Base-by-base conservation (phyloP, 2,329 filamentous ascomycete genomes). In the Parafenestella ontariensis region DNA sequence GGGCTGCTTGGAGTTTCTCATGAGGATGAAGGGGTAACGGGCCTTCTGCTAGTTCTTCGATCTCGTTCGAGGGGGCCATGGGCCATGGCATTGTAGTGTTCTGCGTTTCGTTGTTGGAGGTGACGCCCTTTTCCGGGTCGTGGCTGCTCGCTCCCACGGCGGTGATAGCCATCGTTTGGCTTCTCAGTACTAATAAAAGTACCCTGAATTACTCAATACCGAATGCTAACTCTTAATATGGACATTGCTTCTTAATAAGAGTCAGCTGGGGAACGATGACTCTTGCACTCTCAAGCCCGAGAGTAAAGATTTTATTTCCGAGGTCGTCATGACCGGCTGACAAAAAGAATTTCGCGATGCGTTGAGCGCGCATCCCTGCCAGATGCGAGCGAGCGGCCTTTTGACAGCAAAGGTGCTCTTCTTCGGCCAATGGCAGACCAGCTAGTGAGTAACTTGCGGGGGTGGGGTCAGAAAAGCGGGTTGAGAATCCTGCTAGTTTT, bases 61-160 rank as follows among this genome's bases (percentile, higher is more conserved):
- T 64, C 17, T 65, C 62, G 18, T 64, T 65, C 56, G 43, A 49
- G 55, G 18, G 51, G 48, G 34, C n/a, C n/a, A 45, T 66, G 29
- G 61, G 58, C 58, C 61, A 64, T 29, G 40, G 23, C 28, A 37
- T 36, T 11, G 52, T 42, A 24, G 49, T 55, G n/a, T 42, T 49
- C 41, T 53, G 39, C 24, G 37, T 42, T 45, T 55, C 58, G 15
- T 49, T 9, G 37, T 24, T 8, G 15, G n/a, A 17, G 33, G 18
- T 42, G 46, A n/a, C 33, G 23, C 26, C 15, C 10, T 42, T 34
- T 10, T 42, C 46, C 21, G 15, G 43, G 29, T 34, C 26, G 7
- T 34, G 24, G 10, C 17, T 8, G 8, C 24, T 31, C 11, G 24
- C 41, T 20, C 31, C 23, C 4, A 13, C 13, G 6, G 41, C 8